phyloP scores from a whole-genome alignment of 257 asterid species.

The Salvia rosmarinus region DNA sequence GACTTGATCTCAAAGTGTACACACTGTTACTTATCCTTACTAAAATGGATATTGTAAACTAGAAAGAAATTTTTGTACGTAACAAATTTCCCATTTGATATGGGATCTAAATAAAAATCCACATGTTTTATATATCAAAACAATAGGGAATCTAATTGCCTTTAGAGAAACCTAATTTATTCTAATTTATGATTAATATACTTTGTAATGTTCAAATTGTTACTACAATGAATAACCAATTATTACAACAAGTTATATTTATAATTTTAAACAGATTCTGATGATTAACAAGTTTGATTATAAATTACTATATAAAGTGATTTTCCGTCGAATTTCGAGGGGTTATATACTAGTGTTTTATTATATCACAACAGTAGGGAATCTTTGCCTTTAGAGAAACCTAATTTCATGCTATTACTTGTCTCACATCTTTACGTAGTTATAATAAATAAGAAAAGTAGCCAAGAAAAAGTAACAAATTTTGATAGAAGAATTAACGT shows the following conservation, averaged over 20 bases:
- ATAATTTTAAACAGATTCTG: no score
- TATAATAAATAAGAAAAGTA: not conserved
- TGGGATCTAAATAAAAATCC: not conserved
- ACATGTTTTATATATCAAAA: slow-evolving; percentile 12
- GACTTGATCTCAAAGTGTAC: no score
- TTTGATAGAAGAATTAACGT: not conserved
- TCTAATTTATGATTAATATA: no score
- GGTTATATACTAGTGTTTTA: no score
- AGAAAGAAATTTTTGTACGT: not conserved
- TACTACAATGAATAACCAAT: no score
- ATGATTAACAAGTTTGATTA: no score
- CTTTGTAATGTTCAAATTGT: no score
- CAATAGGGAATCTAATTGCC: slow-evolving; percentile 23
- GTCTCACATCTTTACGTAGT: slow-evolving; percentile 14
- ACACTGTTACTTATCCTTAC: no score
- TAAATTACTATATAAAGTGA: no score
- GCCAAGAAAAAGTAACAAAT: not conserved
- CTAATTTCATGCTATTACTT: slow-evolving; percentile 24
- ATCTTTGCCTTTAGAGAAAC: slow-evolving; percentile 25
- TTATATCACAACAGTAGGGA: slow-evolving; percentile 13
- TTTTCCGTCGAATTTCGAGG: no score
- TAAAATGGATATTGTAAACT: not conserved
- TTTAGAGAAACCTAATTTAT: slow-evolving; percentile 28
- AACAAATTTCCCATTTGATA: slow-evolving; percentile 5
- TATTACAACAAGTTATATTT: no score